Evolutionary conservation across 225 moss, liverwort and hornwort species (phyloP).

Genomic region (Lunularia cruciata): DNA sequence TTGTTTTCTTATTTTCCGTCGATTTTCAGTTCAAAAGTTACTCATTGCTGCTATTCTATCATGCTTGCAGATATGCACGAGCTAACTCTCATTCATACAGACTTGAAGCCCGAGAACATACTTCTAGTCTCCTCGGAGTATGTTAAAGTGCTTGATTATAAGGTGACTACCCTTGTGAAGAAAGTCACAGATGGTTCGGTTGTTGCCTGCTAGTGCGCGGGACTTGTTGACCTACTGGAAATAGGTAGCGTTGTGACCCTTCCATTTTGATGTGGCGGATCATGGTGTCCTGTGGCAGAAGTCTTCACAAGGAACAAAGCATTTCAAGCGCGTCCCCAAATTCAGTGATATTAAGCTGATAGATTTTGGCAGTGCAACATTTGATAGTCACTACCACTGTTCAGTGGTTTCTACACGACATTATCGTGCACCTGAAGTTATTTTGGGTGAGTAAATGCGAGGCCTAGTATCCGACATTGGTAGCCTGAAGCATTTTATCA

Average conservation of each 20-base stretch:
- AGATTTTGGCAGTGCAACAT: constrained; percentile 98
- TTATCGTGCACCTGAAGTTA: constrained; percentile 96
- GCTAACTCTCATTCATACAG: constrained; percentile 92
- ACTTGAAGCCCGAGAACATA: constrained; percentile 97
- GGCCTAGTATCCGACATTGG: no score
- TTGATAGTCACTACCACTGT: constrained; percentile 94
- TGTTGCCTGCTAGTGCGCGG: no score
- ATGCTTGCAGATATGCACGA: constrained; percentile 88
- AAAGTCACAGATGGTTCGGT: no score
- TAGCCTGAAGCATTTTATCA: no score
- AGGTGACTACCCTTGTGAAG: constrained; percentile 41
- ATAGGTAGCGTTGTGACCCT: not conserved
- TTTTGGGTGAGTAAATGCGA: constrained; percentile 86
- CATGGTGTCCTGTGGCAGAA: constrained; percentile 36
- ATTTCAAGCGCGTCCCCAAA: constrained; percentile 89
- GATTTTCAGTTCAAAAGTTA: no score
- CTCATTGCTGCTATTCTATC: no score
- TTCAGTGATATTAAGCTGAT: constrained; percentile 90
- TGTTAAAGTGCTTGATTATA: constrained; percentile 82
- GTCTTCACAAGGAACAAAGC: constrained; percentile 81
- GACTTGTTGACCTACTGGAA: not conserved
- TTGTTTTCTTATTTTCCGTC: no score
- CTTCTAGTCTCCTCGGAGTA: constrained; percentile 90
- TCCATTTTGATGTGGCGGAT: constrained; percentile 2
- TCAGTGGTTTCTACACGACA: constrained; percentile 97